Evolutionary conservation across 176 grass and related monocot species (phyloP), one percentile per base, ranked within the genome.

Genomic region (Themeda triandra): DNA sequence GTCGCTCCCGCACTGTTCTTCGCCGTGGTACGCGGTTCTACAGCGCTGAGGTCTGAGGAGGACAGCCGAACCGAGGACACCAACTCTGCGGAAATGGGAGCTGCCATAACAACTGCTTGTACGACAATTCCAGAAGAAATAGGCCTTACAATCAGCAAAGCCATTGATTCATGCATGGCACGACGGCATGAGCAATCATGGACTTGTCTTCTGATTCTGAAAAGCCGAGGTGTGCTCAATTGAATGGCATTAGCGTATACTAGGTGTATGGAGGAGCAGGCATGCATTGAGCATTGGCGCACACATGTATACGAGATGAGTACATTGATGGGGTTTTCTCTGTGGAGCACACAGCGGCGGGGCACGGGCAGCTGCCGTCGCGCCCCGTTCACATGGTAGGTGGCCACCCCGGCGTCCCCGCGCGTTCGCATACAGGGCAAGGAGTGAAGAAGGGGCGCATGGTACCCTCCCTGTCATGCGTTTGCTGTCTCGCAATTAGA

Each of bases 281-380:
- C n/a, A n/a, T n/a, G n/a, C n/a, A n/a, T n/a, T n/a, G n/a, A n/a
- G n/a, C n/a, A n/a, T n/a, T n/a, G n/a, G n/a, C n/a, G n/a, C n/a
- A 5, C 2, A 11, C 79, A 54, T 51, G 24, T 28, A 54, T 2
- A 49, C 17, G 27, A 23, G 76, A 25, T 32, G 48, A 19, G 45
- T 10, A 59, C 23, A 70, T 89, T 84, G 19, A 85, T 76, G 46
- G 37, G 46, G 45, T 5, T 39, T 66, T 53, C 75, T 80, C 60
- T 59, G 42, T 80, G 21, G 81, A 79, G 0, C 51, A 69, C 73
- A 51, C 4, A 10, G 39, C 2, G n/a, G 15, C 4, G 15, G 15
- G 5, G 5, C 45, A 17, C 13, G 44, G 23, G 8, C 35, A 8
- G 60, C 77, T 8, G 70, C 36, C 0, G 62, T 25, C 0, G 60